Evolutionary conservation across 2,329 filamentous ascomycete genomes (phyloP), one percentile per base, ranked within the genome.

Genomic region (Phyllachora maydis): DNA sequence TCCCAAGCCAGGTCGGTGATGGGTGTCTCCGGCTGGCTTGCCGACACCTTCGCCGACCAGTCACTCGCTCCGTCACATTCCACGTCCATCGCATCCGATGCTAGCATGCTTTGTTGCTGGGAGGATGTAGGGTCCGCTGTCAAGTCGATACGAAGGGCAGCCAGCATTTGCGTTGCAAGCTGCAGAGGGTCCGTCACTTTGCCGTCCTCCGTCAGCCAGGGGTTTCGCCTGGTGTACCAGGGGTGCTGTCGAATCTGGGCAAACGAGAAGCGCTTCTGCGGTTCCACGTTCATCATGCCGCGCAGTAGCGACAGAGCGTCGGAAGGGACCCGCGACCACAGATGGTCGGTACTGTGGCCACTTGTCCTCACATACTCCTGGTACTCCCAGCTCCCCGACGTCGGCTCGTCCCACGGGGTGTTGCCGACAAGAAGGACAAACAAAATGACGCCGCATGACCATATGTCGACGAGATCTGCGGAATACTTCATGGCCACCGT

Each of bases 401-500:
- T 85, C 0, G 88, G 88, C 41, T 88, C 78, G 40, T 95, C 88
- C 88, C 88, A 98, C 0, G 88, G 88, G 2, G 88, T 98, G 42
- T 98, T 98, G 7, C 88, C 88, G 2, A 91, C 82, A 4, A 98
- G 56, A 4, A 98, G 56, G 17, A 95, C 88, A 40, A 98, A 98
- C 4, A 98, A 57, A n/a, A 98, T 90, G 25, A 98, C 82, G 16
- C 88, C 88, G 37, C 83, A 93, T 10, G 83, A 93, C 90, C 90
- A 98, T 27, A 98, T 73, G 41, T 98, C 88, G 18, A 79, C 78
- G 19, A 79, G 50, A 30, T 93, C 79, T 6, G 83, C 71, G 15
- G 63, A 59, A 40, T 85, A 85, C 26, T 74, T 68, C 22, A 42
- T 38, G 14, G 59, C 52, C 24, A 60, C 49, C 18, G 58, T 36